phyloP scores from a whole-genome alignment of 768 basidiomycete species.

The Mycena rebaudengoi region DNA sequence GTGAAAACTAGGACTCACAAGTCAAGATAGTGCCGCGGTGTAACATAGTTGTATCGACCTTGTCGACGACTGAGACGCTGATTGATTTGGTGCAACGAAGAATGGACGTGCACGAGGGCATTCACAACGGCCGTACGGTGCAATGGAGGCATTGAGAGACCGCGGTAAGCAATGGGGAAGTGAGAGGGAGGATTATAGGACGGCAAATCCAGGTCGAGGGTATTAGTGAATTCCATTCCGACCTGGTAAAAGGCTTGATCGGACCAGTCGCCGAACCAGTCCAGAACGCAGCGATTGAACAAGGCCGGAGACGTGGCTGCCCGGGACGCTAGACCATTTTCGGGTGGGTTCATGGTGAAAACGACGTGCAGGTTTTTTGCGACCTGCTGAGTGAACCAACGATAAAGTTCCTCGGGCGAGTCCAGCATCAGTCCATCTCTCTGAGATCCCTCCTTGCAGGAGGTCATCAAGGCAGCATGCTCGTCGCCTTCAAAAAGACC shows the following conservation, averaged over 20 bases:
- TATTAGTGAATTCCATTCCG: slow-evolving; percentile 94
- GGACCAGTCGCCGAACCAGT: slow-evolving; percentile 99
- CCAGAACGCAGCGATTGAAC: slow-evolving; percentile 98
- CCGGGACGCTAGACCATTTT: slow-evolving; percentile 93
- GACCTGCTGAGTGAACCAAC: slow-evolving; percentile 99
- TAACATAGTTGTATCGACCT: slow-evolving; percentile 97
- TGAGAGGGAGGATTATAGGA: slow-evolving; percentile 80
- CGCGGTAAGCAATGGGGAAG: slow-evolving; percentile 92
- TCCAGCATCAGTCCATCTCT: slow-evolving; percentile 98
- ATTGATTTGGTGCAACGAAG: slow-evolving; percentile 89
- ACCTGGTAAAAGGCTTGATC: slow-evolving; percentile 99
- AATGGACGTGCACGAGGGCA: slow-evolving; percentile 91
- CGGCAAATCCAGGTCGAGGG: slow-evolving; percentile 89
- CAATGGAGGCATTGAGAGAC: slow-evolving; percentile 83
- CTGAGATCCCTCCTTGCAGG: slow-evolving; percentile 99
- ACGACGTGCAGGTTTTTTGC: slow-evolving; percentile 98
- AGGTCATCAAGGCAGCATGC: slow-evolving; percentile 96
- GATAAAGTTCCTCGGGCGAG: slow-evolving; percentile 96
- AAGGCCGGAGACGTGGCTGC: slow-evolving; percentile 98
- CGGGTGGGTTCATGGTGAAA: slow-evolving; percentile 99
- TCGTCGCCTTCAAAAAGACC: slow-evolving; percentile 99
- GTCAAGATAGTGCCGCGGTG: slow-evolving; percentile 97
- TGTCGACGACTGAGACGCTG: slow-evolving; percentile 88
- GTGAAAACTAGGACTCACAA: slow-evolving; percentile 72
- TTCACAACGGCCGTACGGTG: slow-evolving; percentile 94